A percentile compares a stretch with the other conserved stretches of the same genome.
phyloP scores from a whole-genome alignment of 805 yeast genomes.

The Spathaspora boniae region DNA sequence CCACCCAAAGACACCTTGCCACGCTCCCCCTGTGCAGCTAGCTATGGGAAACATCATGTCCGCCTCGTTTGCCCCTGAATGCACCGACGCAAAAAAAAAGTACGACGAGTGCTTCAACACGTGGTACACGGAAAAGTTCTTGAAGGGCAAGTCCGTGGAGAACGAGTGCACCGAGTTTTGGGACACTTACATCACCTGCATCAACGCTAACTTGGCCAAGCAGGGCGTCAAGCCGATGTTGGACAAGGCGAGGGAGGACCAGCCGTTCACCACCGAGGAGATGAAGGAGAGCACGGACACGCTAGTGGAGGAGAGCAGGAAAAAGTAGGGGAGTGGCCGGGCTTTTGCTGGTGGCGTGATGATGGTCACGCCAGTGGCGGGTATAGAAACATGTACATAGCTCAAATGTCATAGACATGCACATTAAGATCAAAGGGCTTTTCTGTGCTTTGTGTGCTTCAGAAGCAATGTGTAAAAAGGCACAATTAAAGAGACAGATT shows the following conservation, averaged over 20 bases:
- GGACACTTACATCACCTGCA: slow-evolving; percentile 85
- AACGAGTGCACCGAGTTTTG: slow-evolving; percentile 92
- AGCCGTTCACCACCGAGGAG: slow-evolving; percentile 58
- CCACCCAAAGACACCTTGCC: neutral
- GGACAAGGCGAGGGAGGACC: slow-evolving; percentile 86
- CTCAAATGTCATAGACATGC: neutral
- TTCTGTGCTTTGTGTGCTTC: neutral
- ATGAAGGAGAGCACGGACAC: slow-evolving; percentile 19
- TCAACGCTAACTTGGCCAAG: slow-evolving; percentile 63
- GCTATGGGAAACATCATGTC: slow-evolving; percentile 49
- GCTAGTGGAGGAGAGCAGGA: neutral
- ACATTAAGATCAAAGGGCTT: too few species aligned
- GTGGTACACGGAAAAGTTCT: slow-evolving; percentile 90
- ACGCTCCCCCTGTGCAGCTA: neutral
- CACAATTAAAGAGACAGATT: neutral
- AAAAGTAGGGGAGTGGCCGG: neutral
- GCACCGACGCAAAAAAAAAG: slow-evolving; percentile 78
- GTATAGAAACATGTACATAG: neutral
- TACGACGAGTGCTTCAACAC: slow-evolving; percentile 92
- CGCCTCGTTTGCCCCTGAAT: slow-evolving; percentile 91
- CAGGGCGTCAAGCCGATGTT: slow-evolving; percentile 79
- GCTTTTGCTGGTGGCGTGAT: neutral
- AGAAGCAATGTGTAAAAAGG: neutral
- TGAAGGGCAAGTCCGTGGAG: slow-evolving; percentile 50
- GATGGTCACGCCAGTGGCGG: neutral